Evolutionary conservation across 805 yeast genomes (phyloP).

Genomic region (Novakomyces olei): DNA sequence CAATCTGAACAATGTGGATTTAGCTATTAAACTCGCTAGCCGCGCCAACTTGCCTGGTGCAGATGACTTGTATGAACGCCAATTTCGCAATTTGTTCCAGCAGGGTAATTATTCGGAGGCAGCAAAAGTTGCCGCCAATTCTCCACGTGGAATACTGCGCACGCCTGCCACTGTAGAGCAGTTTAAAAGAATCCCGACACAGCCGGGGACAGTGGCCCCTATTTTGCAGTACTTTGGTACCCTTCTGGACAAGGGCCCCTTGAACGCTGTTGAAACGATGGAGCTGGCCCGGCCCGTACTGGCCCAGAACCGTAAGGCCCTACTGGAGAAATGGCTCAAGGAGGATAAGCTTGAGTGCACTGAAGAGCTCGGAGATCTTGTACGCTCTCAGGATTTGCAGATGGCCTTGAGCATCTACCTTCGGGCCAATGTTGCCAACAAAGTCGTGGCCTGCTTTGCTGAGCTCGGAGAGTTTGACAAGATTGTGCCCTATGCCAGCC

Average conservation of each 20-base stretch:
- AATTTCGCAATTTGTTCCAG: constrained; percentile 63
- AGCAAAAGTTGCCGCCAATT: constrained; percentile 90
- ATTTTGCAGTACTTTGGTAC: constrained; percentile 80
- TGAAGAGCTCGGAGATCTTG: constrained; percentile 95
- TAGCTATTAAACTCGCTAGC: constrained; percentile 73
- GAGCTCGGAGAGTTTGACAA: constrained; percentile 93
- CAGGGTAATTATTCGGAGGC: constrained; percentile 80
- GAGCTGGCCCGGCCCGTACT: constrained; percentile 89
- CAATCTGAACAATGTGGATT: constrained; percentile 62
- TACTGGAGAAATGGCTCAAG: constrained; percentile 88
- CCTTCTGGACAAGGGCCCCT: constrained; percentile 72
- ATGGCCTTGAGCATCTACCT: constrained; percentile 80
- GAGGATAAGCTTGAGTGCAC: constrained; percentile 85
- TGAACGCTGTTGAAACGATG: constrained; percentile 79
- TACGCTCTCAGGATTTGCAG: constrained; percentile 65
- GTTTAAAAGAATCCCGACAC: constrained; percentile 71
- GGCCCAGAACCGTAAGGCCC: constrained; percentile 81
- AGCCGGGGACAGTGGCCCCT: constrained; percentile 89
- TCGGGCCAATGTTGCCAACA: constrained; percentile 59
- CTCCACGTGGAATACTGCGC: constrained; percentile 57
- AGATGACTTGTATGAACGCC: constrained; percentile 72
- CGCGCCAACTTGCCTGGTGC: constrained; percentile 97
- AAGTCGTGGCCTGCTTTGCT: constrained; percentile 79
- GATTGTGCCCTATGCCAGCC: constrained; percentile 80
- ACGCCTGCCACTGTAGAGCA: constrained; percentile 86